Percentiles rank a stretch among this genome's conserved stretches.
These are phyloP conservation scores for Fusarium pseudonygamai DNA, from an alignment of 2,329 filamentous ascomycete genomes.

Conservation along the genomic window DNA sequence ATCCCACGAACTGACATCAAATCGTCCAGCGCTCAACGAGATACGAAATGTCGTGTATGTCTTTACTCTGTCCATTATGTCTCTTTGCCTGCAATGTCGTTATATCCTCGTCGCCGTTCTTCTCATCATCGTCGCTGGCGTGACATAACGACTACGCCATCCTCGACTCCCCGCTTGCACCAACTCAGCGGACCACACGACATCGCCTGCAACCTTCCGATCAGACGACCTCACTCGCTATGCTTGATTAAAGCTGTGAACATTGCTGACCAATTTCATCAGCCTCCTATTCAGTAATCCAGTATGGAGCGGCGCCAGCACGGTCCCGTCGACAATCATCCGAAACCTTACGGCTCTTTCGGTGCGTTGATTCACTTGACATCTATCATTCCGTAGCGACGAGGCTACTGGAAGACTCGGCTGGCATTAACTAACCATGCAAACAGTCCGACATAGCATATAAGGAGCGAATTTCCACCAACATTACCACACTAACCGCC, in stretches of 20 bases:
- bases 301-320: conserved; percentile 60
- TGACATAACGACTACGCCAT: not conserved
- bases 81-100: conserved; percentile 23
- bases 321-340: conserved; percentile 63
- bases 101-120: conserved; percentile 8
- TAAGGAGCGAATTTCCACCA: conserved; percentile 60
- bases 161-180: conserved; percentile 11
- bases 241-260: not conserved
- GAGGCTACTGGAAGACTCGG: not conserved
- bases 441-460: conserved; percentile 59
- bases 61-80: conserved; percentile 1
- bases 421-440: conserved; percentile 31
- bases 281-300: conserved; percentile 71
- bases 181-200: not conserved
- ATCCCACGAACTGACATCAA: conserved; percentile 47
- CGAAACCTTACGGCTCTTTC: conserved; percentile 66
- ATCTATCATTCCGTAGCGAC: not conserved
- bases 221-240: not conserved
- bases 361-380: conserved; percentile 51
- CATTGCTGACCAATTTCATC: conserved; percentile 29
- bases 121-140: conserved; percentile 12
- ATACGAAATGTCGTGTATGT: conserved; percentile 63
- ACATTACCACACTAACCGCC: conserved; percentile 80
- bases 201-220: not conserved
- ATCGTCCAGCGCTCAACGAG: conserved; percentile 56